Conservation (phyloP, 805 yeast genomes). For the Brettanomyces custersianus region DNA sequence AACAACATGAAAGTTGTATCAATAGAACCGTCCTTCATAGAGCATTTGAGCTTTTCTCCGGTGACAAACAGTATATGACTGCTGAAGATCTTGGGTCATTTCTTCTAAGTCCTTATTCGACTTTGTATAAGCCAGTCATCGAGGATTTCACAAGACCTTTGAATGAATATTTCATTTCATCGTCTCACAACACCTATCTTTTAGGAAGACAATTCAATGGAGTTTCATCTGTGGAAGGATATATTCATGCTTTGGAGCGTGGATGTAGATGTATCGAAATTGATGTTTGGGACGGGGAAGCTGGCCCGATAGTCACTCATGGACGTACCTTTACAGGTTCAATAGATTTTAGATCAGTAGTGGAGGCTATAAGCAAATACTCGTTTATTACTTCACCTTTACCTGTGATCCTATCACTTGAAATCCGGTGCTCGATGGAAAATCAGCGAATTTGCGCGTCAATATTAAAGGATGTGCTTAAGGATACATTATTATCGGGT, state of each 20-base stretch:
- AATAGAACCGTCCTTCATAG: constrained; percentile 22
- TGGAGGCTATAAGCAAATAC: constrained; percentile 67
- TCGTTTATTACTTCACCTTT: constrained; percentile 83
- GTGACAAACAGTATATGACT: constrained; percentile 12
- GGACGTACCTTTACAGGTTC: constrained; percentile 79
- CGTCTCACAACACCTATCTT: constrained; percentile 91
- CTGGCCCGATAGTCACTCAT: constrained; percentile 83
- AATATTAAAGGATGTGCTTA: constrained; percentile 48
- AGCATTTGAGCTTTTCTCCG: constrained; percentile 31
- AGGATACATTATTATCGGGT: constrained; percentile 38
- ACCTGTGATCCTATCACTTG: constrained; percentile 82
- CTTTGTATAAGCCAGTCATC: constrained; percentile 12
- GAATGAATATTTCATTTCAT: constrained; percentile 80
- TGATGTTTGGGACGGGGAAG: constrained; percentile 80
- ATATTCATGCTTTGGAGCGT: constrained; percentile 74
- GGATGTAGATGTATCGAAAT: constrained; percentile 95
- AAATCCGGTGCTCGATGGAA: constrained; percentile 63
- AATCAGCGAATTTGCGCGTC: constrained; percentile 56
- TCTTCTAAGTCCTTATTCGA: constrained; percentile 24
- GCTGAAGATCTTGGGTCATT: constrained; percentile 22
- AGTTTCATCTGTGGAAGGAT: constrained; percentile 82
- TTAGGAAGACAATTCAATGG: constrained; percentile 85
- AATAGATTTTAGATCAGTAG: constrained; percentile 58
- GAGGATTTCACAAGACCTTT: constrained; percentile 52
- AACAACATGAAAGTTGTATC: constrained; percentile 37